Evolutionary conservation across 2,329 filamentous ascomycete genomes (phyloP), one percentile per base, ranked within the genome.

Genomic region (Balansia obtecta): DNA sequence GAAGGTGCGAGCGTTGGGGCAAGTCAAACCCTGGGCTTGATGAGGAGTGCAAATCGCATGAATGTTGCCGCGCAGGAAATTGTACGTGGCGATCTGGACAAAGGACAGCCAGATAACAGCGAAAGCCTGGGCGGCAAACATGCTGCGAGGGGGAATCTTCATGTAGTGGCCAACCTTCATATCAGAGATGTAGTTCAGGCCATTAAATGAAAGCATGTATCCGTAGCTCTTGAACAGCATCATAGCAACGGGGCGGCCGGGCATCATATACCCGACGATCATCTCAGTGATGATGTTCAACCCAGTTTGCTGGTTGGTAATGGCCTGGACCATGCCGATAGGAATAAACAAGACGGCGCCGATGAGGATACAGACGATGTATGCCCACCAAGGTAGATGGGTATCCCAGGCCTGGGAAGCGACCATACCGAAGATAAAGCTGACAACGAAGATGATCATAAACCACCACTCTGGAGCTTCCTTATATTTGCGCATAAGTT

Each of bases 391-490:
- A 2, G 71, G 63, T 18, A 74, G 59, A 50, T 71, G 66, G 0
- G 72, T 73, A 7, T 57, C 50, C 61, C 65, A 68, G 22, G 60
- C 60, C 46, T 65, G 63, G 20, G 58, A 58, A 0, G 63, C 64
- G 32, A 67, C 60, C 61, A 69, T 68, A n/a, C 65, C 64, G 7
- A 81, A 67, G 2, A 61, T 74, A n/a, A 79, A 65, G 63, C 77
- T 76, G 48, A 70, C 20, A 3, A 69, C 52, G 20, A 74, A 70
- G n/a, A 76, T 63, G 7, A 53, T 54, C 0, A 60, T 56, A 53
- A 79, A 82, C 78, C 78, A 82, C 75, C 74, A 81, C 38, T 73
- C 61, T 0, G 79, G 79, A 0, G 72, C 74, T 37, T 75, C 66
- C 52, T 70, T 70, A 60, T 80, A 83, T 51, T 72, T 74, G 34